Evolutionary conservation across 768 basidiomycete species (phyloP), one percentile per base, ranked within the genome.

Genomic region (Strobilomyces echinocephalus): DNA sequence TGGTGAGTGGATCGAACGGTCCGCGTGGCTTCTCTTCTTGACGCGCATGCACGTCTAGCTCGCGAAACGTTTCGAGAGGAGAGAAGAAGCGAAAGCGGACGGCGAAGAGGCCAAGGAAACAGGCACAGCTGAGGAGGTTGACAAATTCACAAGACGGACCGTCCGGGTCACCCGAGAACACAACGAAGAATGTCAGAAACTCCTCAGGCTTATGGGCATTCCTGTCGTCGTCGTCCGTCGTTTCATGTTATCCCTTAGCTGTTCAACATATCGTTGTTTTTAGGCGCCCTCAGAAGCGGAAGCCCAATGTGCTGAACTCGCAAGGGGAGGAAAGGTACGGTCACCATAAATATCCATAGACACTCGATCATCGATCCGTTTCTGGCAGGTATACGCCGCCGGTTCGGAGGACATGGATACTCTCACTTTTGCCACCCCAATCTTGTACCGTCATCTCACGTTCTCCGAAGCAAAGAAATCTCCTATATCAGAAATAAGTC

Each of bases 321-420:
- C 95, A n/a, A 83, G 93, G 31, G 95, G 92, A 21, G 94, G 92
- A 53, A 92, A 95, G 76, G 95, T 87, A 48, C 14, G 56, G 26
- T 20, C n/a, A 43, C 11, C 33, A 14, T 49, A 40, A 45, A 33
- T 36, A 16, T 39, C 7, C 26, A 52, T 3, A 11, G 30, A 45
- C 11, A 4, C 16, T 33, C 24, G 0, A 38, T 24, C 39, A 18
- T n/a, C 48, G 43, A 60, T 14, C 16, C 15, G 10, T 46, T 39
- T 41, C 36, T 49, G 30, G 5, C 48, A 93, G 91, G 92, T 98
- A 26, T 98, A 91, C 68, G 97, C 91, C 1, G 95, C 97, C 8
- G 97, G 97, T 14, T 97, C 95, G 0, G 97, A 98, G 72, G 97
- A 99, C 70, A 99, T 99, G 97, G 97, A 99, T 64, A 99, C 97